A percentile compares a stretch with the other conserved stretches of the same genome.
These are phyloP conservation scores for Aquilaria yunnanensis DNA, from an alignment of 345 rosid species.

Conservation along the genomic window DNA sequence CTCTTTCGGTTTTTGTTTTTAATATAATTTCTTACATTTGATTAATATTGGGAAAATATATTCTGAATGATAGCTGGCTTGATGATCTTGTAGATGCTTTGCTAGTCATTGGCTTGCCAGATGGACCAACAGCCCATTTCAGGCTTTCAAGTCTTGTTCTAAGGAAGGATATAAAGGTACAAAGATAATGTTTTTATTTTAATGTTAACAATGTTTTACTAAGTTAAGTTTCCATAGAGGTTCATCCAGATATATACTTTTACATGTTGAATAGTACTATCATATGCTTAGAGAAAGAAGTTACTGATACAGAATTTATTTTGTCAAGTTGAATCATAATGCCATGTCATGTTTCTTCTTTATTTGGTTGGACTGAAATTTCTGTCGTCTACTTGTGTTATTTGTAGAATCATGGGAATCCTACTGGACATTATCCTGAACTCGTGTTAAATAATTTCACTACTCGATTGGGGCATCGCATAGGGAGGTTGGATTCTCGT, in stretches of 20 bases:
- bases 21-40: not conserved
- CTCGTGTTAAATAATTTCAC: constrained; percentile 82
- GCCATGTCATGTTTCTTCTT: not conserved
- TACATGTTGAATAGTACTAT: not conserved
- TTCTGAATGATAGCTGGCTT: constrained; percentile 7
- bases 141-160: constrained; percentile 77
- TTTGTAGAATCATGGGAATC: constrained; percentile 84
- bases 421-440: constrained; percentile 89
- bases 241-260: not conserved
- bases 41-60: not conserved
- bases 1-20: not conserved
- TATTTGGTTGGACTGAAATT: not conserved
- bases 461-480: constrained; percentile 83
- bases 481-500: constrained; percentile 58
- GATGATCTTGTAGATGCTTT: constrained; percentile 60
- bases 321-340: too few relatives aligned
- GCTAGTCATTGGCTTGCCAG: constrained; percentile 70
- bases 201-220: not conserved
- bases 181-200: not conserved
- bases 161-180: constrained; percentile 88
- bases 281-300: not conserved
- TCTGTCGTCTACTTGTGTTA: constrained; percentile 1
- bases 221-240: not conserved
- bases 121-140: constrained; percentile 97
- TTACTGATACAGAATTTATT: too few relatives aligned